Evolutionary conservation across 805 yeast genomes (phyloP), one percentile per base, ranked within the genome.

Genomic region (Cyberlindnera petersonii): DNA sequence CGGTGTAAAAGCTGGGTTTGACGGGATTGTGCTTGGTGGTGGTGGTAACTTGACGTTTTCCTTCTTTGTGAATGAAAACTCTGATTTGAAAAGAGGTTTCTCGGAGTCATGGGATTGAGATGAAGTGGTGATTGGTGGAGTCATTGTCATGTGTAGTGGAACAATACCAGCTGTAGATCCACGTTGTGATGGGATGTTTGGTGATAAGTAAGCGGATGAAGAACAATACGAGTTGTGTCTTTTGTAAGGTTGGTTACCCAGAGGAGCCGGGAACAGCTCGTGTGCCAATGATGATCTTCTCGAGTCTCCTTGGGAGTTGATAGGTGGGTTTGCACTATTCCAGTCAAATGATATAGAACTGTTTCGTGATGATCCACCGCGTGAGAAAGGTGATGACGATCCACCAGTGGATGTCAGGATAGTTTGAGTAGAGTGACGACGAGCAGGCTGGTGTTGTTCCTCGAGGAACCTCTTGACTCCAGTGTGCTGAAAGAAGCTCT

Each of bases 251-350:
- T 27, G 33, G 26, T 21, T 31, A 3, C 27, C 35, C 36, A 44
- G 14, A 6, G 48, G 47, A 44, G 62, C 66, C 6, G 72, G 71
- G 55, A 66, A 68, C 35, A 65, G 55, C 41, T 69, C 74, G 8
- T 66, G 71, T 4, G 69, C 71, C 32, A 66, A 48, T 4, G 71
- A 64, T 7, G 72, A 65, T 37, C 72, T 61, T 48, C 74, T 58
- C 37, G 68, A 62, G 29, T 47, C 54, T 2, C 33, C 24, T 29
- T 42, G 40, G 2, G 48, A 41, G 35, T 40, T 40, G 8, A 38
- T 2, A 4, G 41, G 35, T 6, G 41, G 24, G 19, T 50, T n/a
- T n/a, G n/a, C 29, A 6, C 58, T 55, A 9, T 66, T 58, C 42
- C 44, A 65, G 47, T 50, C 63, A 26, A 61, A 55, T 1, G 69